These are phyloP conservation scores for Dendrobium officinale DNA, from an alignment of 106 monocot genomes.

Conservation along the genomic window DNA sequence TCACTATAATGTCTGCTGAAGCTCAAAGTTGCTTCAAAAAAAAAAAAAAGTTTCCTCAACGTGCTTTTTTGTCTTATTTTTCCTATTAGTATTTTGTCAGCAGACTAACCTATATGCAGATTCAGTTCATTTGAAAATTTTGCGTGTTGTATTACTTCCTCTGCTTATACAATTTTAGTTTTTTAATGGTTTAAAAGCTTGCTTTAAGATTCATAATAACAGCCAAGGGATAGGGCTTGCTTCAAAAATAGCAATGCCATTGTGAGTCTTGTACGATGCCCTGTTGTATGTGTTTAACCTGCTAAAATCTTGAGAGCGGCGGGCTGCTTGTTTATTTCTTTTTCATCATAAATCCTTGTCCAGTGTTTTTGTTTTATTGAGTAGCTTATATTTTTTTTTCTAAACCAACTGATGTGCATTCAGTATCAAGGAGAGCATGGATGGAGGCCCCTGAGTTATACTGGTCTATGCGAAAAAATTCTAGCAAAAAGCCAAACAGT, in stretches of 20 bases:
- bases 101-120: too few relatives aligned
- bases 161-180: not conserved
- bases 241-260: not conserved
- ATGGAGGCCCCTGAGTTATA: constrained; percentile 84
- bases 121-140: too few relatives aligned
- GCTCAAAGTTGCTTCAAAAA: too few relatives aligned
- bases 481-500: constrained; percentile 94
- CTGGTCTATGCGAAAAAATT: constrained; percentile 91
- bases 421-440: constrained; percentile 99
- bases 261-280: not conserved
- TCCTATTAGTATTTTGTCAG: too few relatives aligned
- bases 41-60: too few relatives aligned
- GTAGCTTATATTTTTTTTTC: not conserved
- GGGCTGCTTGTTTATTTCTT: constrained; percentile 7
- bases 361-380: not conserved
- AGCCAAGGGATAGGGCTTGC: not conserved
- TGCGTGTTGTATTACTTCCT: too few relatives aligned
- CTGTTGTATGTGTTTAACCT: not conserved
- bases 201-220: not conserved
- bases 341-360: not conserved
- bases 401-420: constrained; percentile 3
- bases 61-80: too few relatives aligned
- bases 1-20: too few relatives aligned
- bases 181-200: not conserved
- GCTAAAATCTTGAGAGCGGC: not conserved